phyloP scores from a whole-genome alignment of 768 basidiomycete species.

The Tulasnella sp. region DNA sequence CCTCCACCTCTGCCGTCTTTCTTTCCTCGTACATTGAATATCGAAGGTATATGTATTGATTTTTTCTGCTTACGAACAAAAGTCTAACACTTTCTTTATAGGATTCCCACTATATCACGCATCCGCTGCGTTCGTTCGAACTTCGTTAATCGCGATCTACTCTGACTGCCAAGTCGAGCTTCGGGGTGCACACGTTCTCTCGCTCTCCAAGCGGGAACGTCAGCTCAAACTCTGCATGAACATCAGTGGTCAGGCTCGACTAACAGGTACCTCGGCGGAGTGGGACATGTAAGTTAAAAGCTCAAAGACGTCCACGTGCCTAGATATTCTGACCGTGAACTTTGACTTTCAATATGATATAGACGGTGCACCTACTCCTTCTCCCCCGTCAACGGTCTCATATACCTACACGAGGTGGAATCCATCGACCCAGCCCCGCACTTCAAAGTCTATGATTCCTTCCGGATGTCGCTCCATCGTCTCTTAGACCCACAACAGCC shows the following conservation, averaged over 20 bases:
- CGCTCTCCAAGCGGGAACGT: slow-evolving; percentile 16
- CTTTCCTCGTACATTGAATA: slow-evolving; percentile 54
- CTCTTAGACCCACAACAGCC: not conserved
- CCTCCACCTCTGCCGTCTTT: slow-evolving; percentile 49
- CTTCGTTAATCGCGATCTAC: slow-evolving; percentile 67
- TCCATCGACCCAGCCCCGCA: slow-evolving; percentile 74
- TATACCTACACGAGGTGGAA: slow-evolving; percentile 54
- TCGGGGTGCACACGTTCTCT: slow-evolving; percentile 34
- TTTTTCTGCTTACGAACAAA: no score
- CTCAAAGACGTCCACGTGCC: not conserved
- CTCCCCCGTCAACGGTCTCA: slow-evolving; percentile 53
- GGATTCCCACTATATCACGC: slow-evolving; percentile 65
- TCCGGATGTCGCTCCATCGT: slow-evolving; percentile 11
- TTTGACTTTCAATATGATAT: slow-evolving; percentile 2
- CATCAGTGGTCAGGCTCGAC: slow-evolving; percentile 49
- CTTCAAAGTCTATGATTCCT: slow-evolving; percentile 20
- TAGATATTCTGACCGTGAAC: not conserved
- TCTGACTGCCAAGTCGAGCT: slow-evolving; percentile 51
- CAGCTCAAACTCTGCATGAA: slow-evolving; percentile 40
- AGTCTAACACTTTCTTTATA: no score
- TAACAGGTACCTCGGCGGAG: slow-evolving; percentile 50
- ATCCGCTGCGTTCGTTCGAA: slow-evolving; percentile 57
- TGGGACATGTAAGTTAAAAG: slow-evolving; percentile 55
- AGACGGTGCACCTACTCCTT: slow-evolving; percentile 68
- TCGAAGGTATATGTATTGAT: slow-evolving; percentile 55